Base-by-base conservation (phyloP, 2,329 filamentous ascomycete genomes). In the Epichloe hybrida region DNA sequence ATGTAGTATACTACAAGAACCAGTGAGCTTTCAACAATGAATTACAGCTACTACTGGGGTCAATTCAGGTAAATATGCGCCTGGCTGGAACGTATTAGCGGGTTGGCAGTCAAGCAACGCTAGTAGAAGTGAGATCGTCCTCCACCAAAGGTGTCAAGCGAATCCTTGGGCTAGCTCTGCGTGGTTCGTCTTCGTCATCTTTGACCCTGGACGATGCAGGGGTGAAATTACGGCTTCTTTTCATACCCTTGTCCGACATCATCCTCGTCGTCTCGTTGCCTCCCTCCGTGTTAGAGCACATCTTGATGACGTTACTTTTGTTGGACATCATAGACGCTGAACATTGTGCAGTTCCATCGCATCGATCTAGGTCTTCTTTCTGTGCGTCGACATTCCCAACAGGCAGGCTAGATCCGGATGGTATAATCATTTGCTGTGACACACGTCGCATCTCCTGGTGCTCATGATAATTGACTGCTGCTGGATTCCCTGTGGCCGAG, bases 171-270 rank as follows among this genome's bases (percentile, higher is more conserved):
- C 59, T 65, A 5, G 50, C 54, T 9, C 65, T 63, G 12, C 65
- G 65, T 36, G 69, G 66, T 53, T 75, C 71, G 41, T 75, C 69
- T 47, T 76, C 72, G 20, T 72, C 69, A 39, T 74, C 74, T 15
- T 74, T 69, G 8, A 59, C 69, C 54, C 69, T 72, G n/a, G 64
- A 58, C 37, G 73, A 70, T 3, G 65, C 66, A 7, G 73, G 71
- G 0, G 73, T 75, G 46, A 73, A 72, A 48, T 70, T 66, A 12
- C 73, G 68, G 50, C 63, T 61, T 36, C 76, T 69, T 57, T 77
- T 79, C 39, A 57, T 56, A n/a, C 66, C 63, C 40, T 67, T 70
- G 9, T 70, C 69, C 27, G 35, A 50, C 5, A 13, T 12, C 2
- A 21, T 27, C 21, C 38, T 41, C 8, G 11, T n/a, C 15, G 34